phyloP scores from a whole-genome alignment of 2,329 filamentous ascomycete genomes.

The Rosellinia necatrix region DNA sequence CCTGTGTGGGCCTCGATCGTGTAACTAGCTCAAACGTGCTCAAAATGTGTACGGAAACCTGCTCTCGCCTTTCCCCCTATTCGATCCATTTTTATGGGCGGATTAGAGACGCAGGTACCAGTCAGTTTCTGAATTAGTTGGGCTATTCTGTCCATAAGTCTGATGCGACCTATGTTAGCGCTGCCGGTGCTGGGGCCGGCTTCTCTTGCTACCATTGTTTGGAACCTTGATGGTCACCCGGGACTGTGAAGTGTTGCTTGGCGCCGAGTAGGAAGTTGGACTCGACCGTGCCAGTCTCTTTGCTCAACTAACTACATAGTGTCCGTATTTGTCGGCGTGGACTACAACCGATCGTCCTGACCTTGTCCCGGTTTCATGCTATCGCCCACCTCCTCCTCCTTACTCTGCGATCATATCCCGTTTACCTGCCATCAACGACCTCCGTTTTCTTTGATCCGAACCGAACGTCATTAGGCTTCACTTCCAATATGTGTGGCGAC shows the following conservation, averaged over 20 bases:
- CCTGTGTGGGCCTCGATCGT: constrained; percentile 8
- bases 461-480: neutral
- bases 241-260: neutral
- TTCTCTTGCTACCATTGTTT: neutral
- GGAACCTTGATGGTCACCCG: constrained; percentile 18
- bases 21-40: constrained; percentile 42
- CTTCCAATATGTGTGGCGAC: constrained; percentile 50
- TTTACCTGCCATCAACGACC: too few species aligned
- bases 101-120: too few species aligned
- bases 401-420: neutral
- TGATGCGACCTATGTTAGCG: too few species aligned
- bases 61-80: neutral
- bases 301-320: neutral
- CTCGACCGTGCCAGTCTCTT: neutral
- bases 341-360: neutral
- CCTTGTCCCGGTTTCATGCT: too few species aligned
- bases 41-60: constrained; percentile 17
- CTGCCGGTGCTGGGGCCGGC: too few species aligned
- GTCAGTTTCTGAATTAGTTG: too few species aligned
- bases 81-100: too few species aligned
- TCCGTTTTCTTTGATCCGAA: too few species aligned
- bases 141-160: too few species aligned
- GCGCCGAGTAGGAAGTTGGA: neutral
- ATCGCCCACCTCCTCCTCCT: neutral
- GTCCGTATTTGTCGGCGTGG: neutral